phyloP scores from a whole-genome alignment of 352 stramenopile species.

The Globisporangium viniferum region DNA sequence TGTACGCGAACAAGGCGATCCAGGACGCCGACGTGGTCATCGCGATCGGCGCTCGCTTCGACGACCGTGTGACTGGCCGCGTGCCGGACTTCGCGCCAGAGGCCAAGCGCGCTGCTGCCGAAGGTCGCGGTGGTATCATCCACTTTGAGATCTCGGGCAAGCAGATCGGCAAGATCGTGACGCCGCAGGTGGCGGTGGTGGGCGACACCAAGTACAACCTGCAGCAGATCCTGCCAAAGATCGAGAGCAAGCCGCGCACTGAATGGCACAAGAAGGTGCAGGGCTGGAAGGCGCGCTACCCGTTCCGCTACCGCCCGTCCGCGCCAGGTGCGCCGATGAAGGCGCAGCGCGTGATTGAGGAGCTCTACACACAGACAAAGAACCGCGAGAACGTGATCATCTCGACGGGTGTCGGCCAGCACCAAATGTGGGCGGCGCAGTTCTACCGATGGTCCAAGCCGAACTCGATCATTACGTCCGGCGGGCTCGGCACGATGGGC shows the following conservation, averaged over 20 bases:
- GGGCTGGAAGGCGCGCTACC: conserved; percentile 90
- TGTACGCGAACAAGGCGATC: conserved; percentile 96
- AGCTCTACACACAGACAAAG: conserved; percentile 94
- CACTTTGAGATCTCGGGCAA: conserved; percentile 94
- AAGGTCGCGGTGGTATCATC: conserved; percentile 93
- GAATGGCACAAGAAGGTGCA: conserved; percentile 92
- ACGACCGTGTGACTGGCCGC: conserved; percentile 95
- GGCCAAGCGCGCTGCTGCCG: conserved; percentile 85
- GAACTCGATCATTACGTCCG: conserved; percentile 92
- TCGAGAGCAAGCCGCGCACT: conserved; percentile 76
- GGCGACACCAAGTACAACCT: conserved; percentile 91
- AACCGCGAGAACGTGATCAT: conserved; percentile 89
- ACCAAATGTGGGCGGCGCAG: conserved; percentile 97
- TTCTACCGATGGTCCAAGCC: conserved; percentile 95
- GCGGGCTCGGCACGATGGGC: conserved; percentile 94
- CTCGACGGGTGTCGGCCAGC: conserved; percentile 94
- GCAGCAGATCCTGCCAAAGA: conserved; percentile 81
- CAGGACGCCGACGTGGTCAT: conserved; percentile 95
- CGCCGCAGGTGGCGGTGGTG: conserved; percentile 68
- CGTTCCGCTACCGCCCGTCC: conserved; percentile 88
- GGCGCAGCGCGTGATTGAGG: conserved; percentile 91
- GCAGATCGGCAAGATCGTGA: conserved; percentile 86
- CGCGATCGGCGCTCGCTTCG: conserved; percentile 92
- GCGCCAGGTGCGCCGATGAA: conserved; percentile 83
- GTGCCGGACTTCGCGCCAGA: conserved; percentile 92